Base-by-base conservation (phyloP, 805 yeast genomes). In the Candida succiphila region DNA sequence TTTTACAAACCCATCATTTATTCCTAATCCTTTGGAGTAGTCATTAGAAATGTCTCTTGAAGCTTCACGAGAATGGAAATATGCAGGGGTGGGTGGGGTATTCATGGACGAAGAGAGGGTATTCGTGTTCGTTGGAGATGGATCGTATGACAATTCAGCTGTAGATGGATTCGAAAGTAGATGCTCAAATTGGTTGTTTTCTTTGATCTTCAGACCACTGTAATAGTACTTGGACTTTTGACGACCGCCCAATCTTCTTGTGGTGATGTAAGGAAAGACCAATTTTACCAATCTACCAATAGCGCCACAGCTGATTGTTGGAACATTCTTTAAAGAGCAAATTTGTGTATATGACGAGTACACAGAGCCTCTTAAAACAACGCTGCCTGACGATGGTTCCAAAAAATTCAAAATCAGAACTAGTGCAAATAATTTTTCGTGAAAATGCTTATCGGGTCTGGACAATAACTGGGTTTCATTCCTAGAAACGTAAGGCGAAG, bases 161-260 rank as follows among this genome's bases (percentile, higher is more conserved):
- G 12, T 12, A 22, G 24, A 8, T 8, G 24, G 12, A 12, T 22
- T 22, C 8, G 8, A 8, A 22, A 22, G 12, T 22, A 22, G 24
- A 22, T 8, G 24, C 12, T 8, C 12, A 8, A 22, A 8, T 22
- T 22, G 24, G 30, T 56, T 54, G n/a, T n/a, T n/a, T n/a, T n/a
- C n/a, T 30, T 48, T 44, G n/a, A 63, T 44, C 39, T 62, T 65
- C 33, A 84, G 61, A 2, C 88, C 88, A 52, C 85, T 78, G 47
- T 80, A 83, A 51, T 81, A 88, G 52, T 83, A 83, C 49, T 78
- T 78, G 7, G 85, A 73, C 47, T 76, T 79, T 2, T 84, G 84
- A 25, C 88, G 63, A 54, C 75, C 70, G 3, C 94, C 94, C 34
- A 83, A 60, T 34, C 94, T 65, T 39, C 88, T 66, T 0, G 86